phyloP scores from a whole-genome alignment of 495 filamentous ascomycete genomes.

The Chaetomidium leptoderma region DNA sequence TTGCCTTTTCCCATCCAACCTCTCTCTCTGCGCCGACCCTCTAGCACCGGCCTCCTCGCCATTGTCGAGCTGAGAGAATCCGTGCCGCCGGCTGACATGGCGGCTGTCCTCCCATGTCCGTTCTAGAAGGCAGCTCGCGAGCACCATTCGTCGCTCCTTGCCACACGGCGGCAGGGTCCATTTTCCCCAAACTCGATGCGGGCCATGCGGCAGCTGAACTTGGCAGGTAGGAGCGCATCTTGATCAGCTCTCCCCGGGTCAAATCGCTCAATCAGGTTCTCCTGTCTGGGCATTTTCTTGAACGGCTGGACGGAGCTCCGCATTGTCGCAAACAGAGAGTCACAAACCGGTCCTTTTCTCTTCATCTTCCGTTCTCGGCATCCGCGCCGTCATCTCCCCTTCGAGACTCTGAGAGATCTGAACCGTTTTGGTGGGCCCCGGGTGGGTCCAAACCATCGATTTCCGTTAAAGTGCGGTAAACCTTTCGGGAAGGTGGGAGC shows the following conservation, averaged over 20 bases:
- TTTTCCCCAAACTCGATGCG: not conserved
- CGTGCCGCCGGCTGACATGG: not conserved
- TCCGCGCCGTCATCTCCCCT: conserved; percentile 7
- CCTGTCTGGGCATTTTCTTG: no score
- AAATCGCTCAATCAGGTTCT: not conserved
- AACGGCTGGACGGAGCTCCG: no score
- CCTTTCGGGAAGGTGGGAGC: conserved; percentile 22
- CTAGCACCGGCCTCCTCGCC: not conserved
- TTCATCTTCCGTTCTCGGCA: conserved; percentile 7
- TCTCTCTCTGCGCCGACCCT: not conserved
- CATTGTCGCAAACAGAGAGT: no score
- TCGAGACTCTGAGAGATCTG: no score
- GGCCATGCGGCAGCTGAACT: conserved; percentile 14
- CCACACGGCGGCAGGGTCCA: conserved; percentile 13
- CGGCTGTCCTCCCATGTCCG: not conserved
- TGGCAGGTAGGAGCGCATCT: conserved; percentile 9
- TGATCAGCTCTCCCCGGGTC: not conserved
- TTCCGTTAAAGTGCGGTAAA: conserved; percentile 7
- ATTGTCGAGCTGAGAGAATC: not conserved
- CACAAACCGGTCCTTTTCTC: not conserved
- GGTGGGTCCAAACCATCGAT: conserved; percentile 16
- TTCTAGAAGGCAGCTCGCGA: conserved; percentile 14
- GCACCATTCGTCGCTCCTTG: not conserved
- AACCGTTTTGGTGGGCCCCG: conserved; percentile 8
- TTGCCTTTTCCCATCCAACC: no score